Base-by-base conservation (phyloP, 345 rosid species). In the Triadica sebifera region DNA sequence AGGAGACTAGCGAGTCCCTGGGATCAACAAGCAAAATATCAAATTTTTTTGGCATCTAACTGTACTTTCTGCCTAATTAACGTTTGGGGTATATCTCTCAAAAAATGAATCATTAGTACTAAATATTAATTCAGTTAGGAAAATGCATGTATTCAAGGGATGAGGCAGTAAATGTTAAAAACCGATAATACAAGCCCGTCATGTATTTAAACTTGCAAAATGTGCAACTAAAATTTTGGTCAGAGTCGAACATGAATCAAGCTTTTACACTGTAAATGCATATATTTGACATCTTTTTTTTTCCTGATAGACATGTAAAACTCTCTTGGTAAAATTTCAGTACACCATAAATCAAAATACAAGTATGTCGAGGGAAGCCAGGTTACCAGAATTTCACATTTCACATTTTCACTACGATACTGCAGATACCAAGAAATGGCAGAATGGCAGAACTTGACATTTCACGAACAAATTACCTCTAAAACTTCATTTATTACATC, bases 1-100 rank as follows among this genome's bases (percentile, higher is more conserved):
- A 94, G 98, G 60, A 94, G 92, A 71, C 97, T 97, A 51, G 98
- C 90, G 47, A 94, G 93, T 49, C 98, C 98, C 97, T 94, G 83
- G 8, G 76, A 65, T 65, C 57, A 73, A 79, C 50, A 52, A 59
- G 20, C 38, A 53, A 19, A 46, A 38, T 15, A 17, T 34, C 37
- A 17, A n/a, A 43, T 29, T 29, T 29, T 29, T 29, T 29, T 29
- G 34, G 34, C 34, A 29, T 29, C 34, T 29, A 29, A 29, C 34
- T 29, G 1, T 29, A 29, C 34, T 29, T 29, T 29, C 34, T 2
- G 1, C 34, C 34, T 29, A 29, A 29, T 29, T 29, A 29, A 29
- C 2, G 34, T 2, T 29, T 29, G 2, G 34, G 1, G 2, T 29
- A 29, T 29, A 29, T 29, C 1, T 29, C 2, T 29, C 34, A 29